phyloP scores from a whole-genome alignment of 352 stramenopile species.

The Globisporangium abappressorium region DNA sequence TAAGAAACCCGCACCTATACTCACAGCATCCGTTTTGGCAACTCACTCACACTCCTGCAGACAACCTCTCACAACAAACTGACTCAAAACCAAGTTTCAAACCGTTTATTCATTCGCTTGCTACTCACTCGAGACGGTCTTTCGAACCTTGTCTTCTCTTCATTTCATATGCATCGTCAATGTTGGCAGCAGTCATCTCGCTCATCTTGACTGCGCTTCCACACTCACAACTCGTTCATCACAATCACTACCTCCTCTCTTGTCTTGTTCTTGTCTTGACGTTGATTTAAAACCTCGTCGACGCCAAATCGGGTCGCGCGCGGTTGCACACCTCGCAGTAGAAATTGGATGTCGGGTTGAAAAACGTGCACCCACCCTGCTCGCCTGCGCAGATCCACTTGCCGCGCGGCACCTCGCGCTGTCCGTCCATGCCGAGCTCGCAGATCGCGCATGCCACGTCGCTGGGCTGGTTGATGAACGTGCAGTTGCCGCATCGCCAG shows the following conservation, averaged over 20 bases:
- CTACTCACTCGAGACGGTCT: background rate
- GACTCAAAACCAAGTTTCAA: background rate
- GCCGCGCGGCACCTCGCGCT: slow-evolving; percentile 72
- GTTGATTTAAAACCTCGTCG: slow-evolving; percentile 60
- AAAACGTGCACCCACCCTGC: slow-evolving; percentile 85
- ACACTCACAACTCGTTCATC: background rate
- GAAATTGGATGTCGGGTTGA: slow-evolving; percentile 77
- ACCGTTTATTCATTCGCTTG: background rate
- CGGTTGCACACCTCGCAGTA: slow-evolving; percentile 91
- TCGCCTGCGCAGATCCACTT: slow-evolving; percentile 86
- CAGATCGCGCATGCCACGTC: slow-evolving; percentile 80
- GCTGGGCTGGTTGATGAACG: slow-evolving; percentile 78
- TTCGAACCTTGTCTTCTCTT: background rate
- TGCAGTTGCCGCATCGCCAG: slow-evolving; percentile 85
- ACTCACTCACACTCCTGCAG: background rate
- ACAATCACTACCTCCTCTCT: background rate
- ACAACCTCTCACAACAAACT: too few relatives aligned
- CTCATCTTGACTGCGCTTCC: background rate
- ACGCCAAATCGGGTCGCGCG: slow-evolving; percentile 67
- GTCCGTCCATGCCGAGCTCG: slow-evolving; percentile 75
- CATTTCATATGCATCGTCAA: background rate
- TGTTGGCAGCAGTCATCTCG: background rate
- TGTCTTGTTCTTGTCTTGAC: background rate
- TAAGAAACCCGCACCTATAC: background rate
- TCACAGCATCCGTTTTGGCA: background rate